A percentile compares a stretch with the other conserved stretches of the same genome.
These are phyloP conservation scores for Pochonia chlamydosporia DNA, from an alignment of 2,329 filamentous ascomycete genomes.

Conservation along the genomic window DNA sequence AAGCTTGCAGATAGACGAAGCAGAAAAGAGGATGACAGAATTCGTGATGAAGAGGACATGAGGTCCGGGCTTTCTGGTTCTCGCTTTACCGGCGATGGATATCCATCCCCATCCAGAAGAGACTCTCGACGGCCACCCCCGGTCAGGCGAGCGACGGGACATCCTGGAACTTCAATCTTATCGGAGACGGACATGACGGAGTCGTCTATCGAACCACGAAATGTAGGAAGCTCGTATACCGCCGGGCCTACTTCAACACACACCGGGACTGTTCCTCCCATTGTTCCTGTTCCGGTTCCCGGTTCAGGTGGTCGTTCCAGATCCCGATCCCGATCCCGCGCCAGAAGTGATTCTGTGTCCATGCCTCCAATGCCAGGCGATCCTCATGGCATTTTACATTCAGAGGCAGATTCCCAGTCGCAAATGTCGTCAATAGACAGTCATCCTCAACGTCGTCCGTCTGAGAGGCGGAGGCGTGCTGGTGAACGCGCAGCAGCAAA, in stretches of 20 bases:
- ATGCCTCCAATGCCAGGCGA: conserved; percentile 54
- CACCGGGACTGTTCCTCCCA: conserved; percentile 15
- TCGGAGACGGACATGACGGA: conserved; percentile 29
- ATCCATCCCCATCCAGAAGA: conserved; percentile 41
- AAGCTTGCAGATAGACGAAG: conserved; percentile 53
- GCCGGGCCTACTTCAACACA: conserved; percentile 12
- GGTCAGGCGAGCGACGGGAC: conserved; percentile 23
- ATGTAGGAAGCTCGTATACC: conserved; percentile 19
- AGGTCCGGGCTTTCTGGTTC: conserved; percentile 57
- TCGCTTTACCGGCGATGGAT: conserved; percentile 64
- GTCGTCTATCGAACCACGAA: conserved; percentile 26
- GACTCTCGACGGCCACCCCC: conserved; percentile 23
- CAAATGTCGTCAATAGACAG: conserved; percentile 23
- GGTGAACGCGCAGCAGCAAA: conserved; percentile 41
- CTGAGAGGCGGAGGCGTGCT: conserved; percentile 40
- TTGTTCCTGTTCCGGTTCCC: conserved; percentile 8
- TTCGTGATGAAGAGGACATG: conserved; percentile 44
- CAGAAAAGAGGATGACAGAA: conserved; percentile 41
- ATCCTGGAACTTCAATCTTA: conserved; percentile 19
- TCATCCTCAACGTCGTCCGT: conserved; percentile 34
- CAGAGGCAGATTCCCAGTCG: conserved; percentile 23
- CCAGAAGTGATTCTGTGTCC: conserved; percentile 31
- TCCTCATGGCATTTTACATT: conserved; percentile 36
- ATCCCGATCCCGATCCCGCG: conserved; percentile 31
- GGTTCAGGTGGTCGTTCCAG: conserved; percentile 20